Percentiles rank a stretch among this genome's conserved stretches.
Conservation (phyloP, 768 basidiomycete genomes). For the Tubosaeta brunneosetosa region DNA sequence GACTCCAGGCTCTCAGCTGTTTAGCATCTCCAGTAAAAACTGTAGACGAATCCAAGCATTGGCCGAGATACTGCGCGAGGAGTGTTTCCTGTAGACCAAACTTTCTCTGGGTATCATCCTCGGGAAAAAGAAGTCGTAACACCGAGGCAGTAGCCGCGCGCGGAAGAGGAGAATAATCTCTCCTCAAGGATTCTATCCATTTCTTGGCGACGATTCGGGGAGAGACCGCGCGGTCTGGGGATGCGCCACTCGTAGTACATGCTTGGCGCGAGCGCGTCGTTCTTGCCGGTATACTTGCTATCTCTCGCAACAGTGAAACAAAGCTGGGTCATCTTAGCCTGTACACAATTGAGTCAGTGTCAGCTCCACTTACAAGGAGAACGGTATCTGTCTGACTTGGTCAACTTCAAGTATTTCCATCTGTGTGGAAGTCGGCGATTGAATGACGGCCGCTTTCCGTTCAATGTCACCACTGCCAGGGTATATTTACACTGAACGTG, state of each 20-base stretch:
- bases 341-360: not conserved
- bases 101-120: conserved; percentile 66
- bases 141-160: conserved; percentile 52
- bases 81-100: conserved; percentile 69
- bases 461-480: conserved; percentile 5
- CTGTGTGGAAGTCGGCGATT: not conserved
- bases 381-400: conserved; percentile 30
- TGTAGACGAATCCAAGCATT: conserved; percentile 41
- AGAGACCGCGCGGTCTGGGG: conserved; percentile 21
- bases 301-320: conserved; percentile 45
- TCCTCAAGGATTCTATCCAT: conserved; percentile 44
- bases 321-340: conserved; percentile 34
- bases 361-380: conserved; percentile 38
- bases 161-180: conserved; percentile 45
- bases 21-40: conserved; percentile 22
- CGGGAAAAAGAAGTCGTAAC: conserved; percentile 80
- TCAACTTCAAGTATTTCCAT: conserved; percentile 11
- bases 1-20: conserved; percentile 37
- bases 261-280: conserved; percentile 15
- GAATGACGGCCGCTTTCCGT: not conserved
- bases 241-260: not conserved
- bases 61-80: conserved; percentile 48
- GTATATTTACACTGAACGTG: conserved; percentile 17
- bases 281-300: conserved; percentile 29
- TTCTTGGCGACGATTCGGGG: conserved; percentile 37